Base-by-base conservation (phyloP, 768 basidiomycete species). In the Trametes coccinea region DNA sequence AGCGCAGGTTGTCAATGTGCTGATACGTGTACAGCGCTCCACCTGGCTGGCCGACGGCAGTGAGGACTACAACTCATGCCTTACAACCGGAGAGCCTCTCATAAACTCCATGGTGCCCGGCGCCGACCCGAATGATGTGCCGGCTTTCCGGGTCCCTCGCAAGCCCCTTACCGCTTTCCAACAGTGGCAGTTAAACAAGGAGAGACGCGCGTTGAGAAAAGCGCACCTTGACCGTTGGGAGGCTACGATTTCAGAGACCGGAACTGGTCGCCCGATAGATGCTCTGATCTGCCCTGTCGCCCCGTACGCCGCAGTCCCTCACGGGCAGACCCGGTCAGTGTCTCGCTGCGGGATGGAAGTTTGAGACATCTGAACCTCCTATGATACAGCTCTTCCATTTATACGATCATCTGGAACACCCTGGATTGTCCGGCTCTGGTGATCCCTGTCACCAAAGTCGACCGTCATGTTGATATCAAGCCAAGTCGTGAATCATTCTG, bases 361-460 rank as follows among this genome's bases (percentile, higher is more conserved):
- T 7, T n/a, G 29, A 2, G 2, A 7, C 5, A 2, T 5, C 33
- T 14, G 8, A 30, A 8, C 6, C 31, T 13, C 46, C n/a, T 8
- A 39, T 17, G 14, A 5, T 5, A 7, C 14, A 67, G 66, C 14
- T 60, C 63, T 8, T 54, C 64, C 1, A 57, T 60, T 17, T 83
- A 82, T 63, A 82, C 82, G 0, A 71, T 70, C 5, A 64, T 80
- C 16, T 77, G 75, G 71, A 84, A 84, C 65, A 61, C 74, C 16
- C 68, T 77, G 60, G 81, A 84, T 62, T 82, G 78, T 31, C 62
- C 79, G 0, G 68, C 74, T 7, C 67, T 73, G 14, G 72, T 74
- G 14, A 77, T 84, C 62, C 83, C 83, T 3, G 83, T 82, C 9
- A 81, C 80, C 0, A 66, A 63, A n/a, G 83, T 84, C 30, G 75